Conservation (phyloP, 2,329 filamentous ascomycete species). For the Penicillium paneum region DNA sequence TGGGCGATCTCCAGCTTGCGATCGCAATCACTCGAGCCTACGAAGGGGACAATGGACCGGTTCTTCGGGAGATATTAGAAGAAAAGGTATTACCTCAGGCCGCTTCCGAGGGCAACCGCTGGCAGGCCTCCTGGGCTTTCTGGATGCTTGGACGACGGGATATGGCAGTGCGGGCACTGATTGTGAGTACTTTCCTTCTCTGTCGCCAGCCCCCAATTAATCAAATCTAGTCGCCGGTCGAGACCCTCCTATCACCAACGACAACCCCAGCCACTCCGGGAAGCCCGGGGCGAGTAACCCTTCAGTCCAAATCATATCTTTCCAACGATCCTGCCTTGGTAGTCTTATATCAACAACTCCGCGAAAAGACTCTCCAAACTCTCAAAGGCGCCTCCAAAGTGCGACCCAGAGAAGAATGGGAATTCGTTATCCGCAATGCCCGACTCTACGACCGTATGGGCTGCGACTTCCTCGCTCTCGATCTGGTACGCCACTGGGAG, state of each 20-base stretch:
- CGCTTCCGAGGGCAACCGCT: slow-evolving; percentile 77
- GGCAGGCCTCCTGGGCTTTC: slow-evolving; percentile 94
- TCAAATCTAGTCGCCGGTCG: slow-evolving; percentile 65
- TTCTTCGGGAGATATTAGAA: slow-evolving; percentile 70
- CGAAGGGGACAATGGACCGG: slow-evolving; percentile 75
- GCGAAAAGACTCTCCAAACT: slow-evolving; percentile 77
- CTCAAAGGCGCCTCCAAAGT: slow-evolving; percentile 81
- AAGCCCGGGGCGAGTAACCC: slow-evolving; percentile 55
- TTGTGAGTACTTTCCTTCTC: slow-evolving; percentile 54
- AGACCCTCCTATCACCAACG: slow-evolving; percentile 57
- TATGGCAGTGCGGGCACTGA: slow-evolving; percentile 77
- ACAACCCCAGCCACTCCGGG: slow-evolving; percentile 52
- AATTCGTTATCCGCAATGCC: slow-evolving; percentile 83
- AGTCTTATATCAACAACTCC: slow-evolving; percentile 80
- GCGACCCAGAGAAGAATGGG: slow-evolving; percentile 75
- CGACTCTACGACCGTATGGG: slow-evolving; percentile 86
- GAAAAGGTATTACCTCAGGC: slow-evolving; percentile 77
- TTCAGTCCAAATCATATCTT: slow-evolving; percentile 74
- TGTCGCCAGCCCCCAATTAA: background rate
- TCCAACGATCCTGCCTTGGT: slow-evolving; percentile 89
- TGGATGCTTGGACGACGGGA: slow-evolving; percentile 82
- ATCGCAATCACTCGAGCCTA: slow-evolving; percentile 85
- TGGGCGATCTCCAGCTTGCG: slow-evolving; percentile 85
- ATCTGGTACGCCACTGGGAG: slow-evolving; percentile 62
- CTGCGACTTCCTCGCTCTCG: slow-evolving; percentile 82